These are phyloP conservation scores for Botryotinia globosa DNA, from an alignment of 2,329 filamentous ascomycete genomes.

Conservation along the genomic window DNA sequence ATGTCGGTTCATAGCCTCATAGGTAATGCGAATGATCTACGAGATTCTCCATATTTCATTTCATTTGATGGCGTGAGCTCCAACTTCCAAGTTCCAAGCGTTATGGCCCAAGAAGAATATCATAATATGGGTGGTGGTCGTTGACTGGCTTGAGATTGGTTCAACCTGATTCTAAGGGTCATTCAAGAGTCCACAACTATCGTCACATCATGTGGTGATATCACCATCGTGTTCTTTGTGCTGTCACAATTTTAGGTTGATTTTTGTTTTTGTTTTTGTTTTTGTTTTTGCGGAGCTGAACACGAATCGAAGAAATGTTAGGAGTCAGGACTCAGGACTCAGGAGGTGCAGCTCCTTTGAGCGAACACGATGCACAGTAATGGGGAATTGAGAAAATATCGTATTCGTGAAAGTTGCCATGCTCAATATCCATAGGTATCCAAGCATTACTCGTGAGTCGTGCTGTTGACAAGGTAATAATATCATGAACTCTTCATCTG, in stretches of 20 bases:
- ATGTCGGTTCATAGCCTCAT: neutral
- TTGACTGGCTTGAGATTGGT: neutral
- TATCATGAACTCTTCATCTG: neutral
- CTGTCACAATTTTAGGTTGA: neutral
- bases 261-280: neutral
- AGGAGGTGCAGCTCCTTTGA: neutral
- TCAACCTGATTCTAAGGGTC: neutral
- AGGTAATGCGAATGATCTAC: conserved; percentile 2
- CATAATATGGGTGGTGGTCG: neutral
- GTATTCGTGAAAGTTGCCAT: neutral
- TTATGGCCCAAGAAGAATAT: conserved; percentile 1
- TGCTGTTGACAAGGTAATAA: neutral
- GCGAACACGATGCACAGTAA: neutral
- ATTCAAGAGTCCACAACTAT: neutral
- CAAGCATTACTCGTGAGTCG: neutral
- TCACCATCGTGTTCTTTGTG: neutral
- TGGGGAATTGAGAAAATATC: neutral
- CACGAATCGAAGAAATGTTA: neutral
- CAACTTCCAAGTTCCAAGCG: no score
- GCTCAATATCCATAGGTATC: neutral
- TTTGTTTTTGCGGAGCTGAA: neutral
- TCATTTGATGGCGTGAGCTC: conserved; percentile 14
- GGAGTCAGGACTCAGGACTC: neutral
- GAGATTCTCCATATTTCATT: conserved; percentile 15
- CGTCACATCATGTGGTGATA: neutral